Evolutionary conservation across 495 filamentous ascomycete species (phyloP), one percentile per base, ranked within the genome.

Genomic region (Xylaria nigripes): DNA sequence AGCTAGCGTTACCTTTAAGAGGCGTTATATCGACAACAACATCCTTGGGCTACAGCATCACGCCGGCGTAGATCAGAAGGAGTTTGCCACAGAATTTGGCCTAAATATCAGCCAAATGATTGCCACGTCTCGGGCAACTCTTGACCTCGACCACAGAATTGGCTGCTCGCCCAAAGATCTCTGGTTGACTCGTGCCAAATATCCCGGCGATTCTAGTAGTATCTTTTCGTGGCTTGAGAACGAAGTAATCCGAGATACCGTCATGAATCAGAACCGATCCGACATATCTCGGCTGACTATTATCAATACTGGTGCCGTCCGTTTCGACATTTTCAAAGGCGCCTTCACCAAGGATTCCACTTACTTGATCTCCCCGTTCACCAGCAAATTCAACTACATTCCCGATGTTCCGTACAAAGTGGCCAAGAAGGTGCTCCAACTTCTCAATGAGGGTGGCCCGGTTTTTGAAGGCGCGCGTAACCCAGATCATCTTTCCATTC

Each of bases 1-100:
- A n/a, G 61, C 61, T 7, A 59, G 53, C 6, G 76, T 80, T 19
- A 71, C 70, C 27, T 96, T 91, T 63, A 75, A 79, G 51, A 82
- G 93, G 45, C 77, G 84, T 44, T 98, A 98, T 68, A 90, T 98
- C 62, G 93, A 98, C 68, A 95, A 94, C 68, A 98, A 98, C 60
- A 76, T 96, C 6, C 83, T 78, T 55, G 94, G 90, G 4, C 85
- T 90, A 51, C 75, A 89, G 55, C 79, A 95, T 58, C 93, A 98
- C 62, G 87, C 86, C 6, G 78, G 76, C 6, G 38, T 55, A 36
- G 82, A 89, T 64, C 68, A 69, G 10, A 65, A 70, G 9, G 85
- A 83, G 1, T 98, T 98, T 63, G 80, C 81, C 8, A 98, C 94
- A 2, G 76, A 83, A 12, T 80, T 83, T 43, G 93, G 93, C 30